Evolutionary conservation across 108 stramenopile species (phyloP).

Genomic region (Ochromonas danica): DNA sequence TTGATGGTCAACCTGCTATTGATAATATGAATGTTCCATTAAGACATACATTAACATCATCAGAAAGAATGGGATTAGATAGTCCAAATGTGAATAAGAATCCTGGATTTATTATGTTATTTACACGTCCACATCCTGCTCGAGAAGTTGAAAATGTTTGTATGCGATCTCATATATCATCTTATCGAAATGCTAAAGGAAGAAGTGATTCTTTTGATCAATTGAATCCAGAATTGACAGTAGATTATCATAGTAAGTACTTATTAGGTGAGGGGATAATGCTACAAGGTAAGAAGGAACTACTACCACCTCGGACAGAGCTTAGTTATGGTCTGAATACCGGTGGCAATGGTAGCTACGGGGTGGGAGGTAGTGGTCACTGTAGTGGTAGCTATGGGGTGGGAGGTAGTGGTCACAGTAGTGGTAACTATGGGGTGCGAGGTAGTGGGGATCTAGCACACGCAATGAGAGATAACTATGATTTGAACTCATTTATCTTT

Average conservation of each 20-base stretch:
- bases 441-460: too few species aligned
- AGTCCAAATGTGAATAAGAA: slow-evolving; percentile 26
- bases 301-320: too few species aligned
- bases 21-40: slow-evolving; percentile 63
- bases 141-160: neutral
- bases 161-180: neutral
- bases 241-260: neutral
- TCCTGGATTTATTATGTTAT: slow-evolving; percentile 31
- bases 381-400: too few species aligned
- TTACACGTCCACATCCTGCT: slow-evolving; percentile 18
- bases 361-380: too few species aligned
- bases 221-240: neutral
- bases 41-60: slow-evolving; percentile 20
- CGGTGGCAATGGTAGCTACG: too few species aligned
- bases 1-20: slow-evolving; percentile 59
- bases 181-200: neutral
- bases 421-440: too few species aligned
- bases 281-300: too few species aligned
- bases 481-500: too few species aligned
- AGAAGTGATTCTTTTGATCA: neutral
- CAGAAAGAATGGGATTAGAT: slow-evolving; percentile 12
- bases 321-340: too few species aligned
- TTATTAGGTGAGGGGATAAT: too few species aligned
- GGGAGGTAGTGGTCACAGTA: too few species aligned
- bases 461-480: too few species aligned